Evolutionary conservation across 2,329 filamentous ascomycete genomes (phyloP), one percentile per base, ranked within the genome.

Genomic region (Colletotrichum sp.): DNA sequence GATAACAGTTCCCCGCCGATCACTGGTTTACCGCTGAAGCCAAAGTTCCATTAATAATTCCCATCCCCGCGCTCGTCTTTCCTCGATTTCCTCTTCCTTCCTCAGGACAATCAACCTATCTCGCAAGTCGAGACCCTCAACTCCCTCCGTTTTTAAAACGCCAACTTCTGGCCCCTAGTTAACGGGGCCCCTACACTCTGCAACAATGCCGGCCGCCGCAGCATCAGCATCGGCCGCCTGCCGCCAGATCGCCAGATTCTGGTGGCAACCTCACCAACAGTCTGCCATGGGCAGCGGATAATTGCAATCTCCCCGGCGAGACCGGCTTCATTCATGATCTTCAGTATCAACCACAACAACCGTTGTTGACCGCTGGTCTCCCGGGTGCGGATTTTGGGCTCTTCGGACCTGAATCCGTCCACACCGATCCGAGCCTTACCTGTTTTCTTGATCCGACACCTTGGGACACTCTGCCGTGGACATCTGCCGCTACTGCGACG

Each of bases 121-220:
- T 68, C 68, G 59, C 39, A 49, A 55, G 68, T 34, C 76, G 72
- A 65, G 64, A 68, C 59, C 36, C 49, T 44, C 39, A 49, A 36
- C 16, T 18, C 26, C 49, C 13, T 26, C 57, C 30, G 28, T 24
- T 49, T 30, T 4, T 24, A 34, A 15, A 55, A 44, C 60, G 70
- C 64, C 70, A 52, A 49, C 28, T 49, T 18, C 57, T 49, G 70
- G 73, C 73, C 73, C 72, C 73, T 32, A 28, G 70, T 9, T 73
- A 65, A 76, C 64, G 68, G 70, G 77, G 71, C 77, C 75, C 36
- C 30, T 74, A 72, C 75, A 77, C 77, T 77, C 77, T 78, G 75
- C 71, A 75, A 75, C 71, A 75, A 78, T 78, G 75, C 57, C 64
- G 28, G 63, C 52, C 64, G 71, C 71, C 36, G 68, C 71, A 62